Evolutionary conservation across 805 yeast species (phyloP), one percentile per base, ranked within the genome.

Genomic region (Lipomyces kockii): DNA sequence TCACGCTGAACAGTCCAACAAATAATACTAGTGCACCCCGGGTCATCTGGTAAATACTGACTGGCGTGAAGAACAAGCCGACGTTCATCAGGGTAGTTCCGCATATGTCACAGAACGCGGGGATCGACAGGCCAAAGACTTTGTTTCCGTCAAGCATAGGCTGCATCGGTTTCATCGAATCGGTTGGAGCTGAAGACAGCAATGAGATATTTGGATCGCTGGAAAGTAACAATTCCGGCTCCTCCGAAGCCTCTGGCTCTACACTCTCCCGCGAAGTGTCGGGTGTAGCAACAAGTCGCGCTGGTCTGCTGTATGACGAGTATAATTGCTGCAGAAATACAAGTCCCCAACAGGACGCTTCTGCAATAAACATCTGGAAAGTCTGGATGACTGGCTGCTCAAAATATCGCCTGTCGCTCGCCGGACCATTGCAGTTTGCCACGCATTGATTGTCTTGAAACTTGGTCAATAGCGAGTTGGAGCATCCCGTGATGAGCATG

Each of bases 1-100:
- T 34, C 51, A 88, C 88, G 27, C 91, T 87, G 74, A 89, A 83
- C 17, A 87, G 77, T 0, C 93, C 96, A 29, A 90, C 96, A 78
- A 89, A 89, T 54, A 90, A 78, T 55, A 90, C 90, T 54, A 89
- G 79, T 0, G 92, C 85, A 2, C 96, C 95, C 71, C 96, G 81
- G n/a, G 89, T 87, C 96, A 90, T 90, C 76, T 90, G 96, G 77
- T 89, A 90, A 60, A 90, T 84, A 0, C 92, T 88, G 8, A 90
- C 95, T 0, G 95, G 94, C 0, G 88, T 87, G 77, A 86, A 87
- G 29, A 89, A 76, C 68, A 90, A 80, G 0, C 95, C 95, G n/a
- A 89, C 76, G 73, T 90, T 88, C 86, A 90, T 83, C 71, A 90
- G 78, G 0, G 95, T 90, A 0, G 96, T 90, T 2, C 89, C 94